Evolutionary conservation across 768 basidiomycete genomes (phyloP), one percentile per base, ranked within the genome.

Genomic region (Leccinum broughii): DNA sequence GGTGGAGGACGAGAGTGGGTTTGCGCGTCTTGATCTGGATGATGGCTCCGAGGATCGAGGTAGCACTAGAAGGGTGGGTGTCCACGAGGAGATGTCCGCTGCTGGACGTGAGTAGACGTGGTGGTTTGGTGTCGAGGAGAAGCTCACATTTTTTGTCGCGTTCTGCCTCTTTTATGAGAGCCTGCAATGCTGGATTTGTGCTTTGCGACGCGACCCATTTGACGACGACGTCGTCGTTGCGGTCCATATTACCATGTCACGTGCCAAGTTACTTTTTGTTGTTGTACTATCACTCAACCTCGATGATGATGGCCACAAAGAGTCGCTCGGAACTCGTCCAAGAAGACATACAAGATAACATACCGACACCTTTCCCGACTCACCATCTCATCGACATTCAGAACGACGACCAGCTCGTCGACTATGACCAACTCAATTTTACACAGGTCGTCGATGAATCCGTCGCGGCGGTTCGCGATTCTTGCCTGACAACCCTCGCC

Each of bases 401-500:
- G 28, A 28, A 28, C 28, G 28, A 28, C 28, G 28, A 28, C 28
- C 28, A 28, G 7, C 28, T 28, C 13, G 66, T 74, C 46, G 66
- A 71, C 35, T 63, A 70, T 46, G 62, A 63, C 26, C 54, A 41
- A n/a, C 39, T 14, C 8, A 41, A 41, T 17, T 39, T 58, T 46
- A 10, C 59, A 10, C 17, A 17, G 8, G 39, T 37, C 37, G 7
- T 39, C 15, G 80, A 78, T 62, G 85, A 89, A 9, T 92, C 90
- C n/a, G 86, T 93, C 63, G 77, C 81, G 14, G 80, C 83, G 57
- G 89, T 93, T 34, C 87, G 91, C 66, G 82, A 80, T 60, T 89
- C 89, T 17, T 92, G 89, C 70, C 67, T 93, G 26, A 86, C 85
- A 78, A 89, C 88, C 2, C 77, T 93, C 51, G 84, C 86, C 65